A percentile compares a stretch with the other conserved stretches of the same genome.
Evolutionary conservation across 257 asterid genomes (phyloP).

Genomic region (Solanum medicagineum): DNA sequence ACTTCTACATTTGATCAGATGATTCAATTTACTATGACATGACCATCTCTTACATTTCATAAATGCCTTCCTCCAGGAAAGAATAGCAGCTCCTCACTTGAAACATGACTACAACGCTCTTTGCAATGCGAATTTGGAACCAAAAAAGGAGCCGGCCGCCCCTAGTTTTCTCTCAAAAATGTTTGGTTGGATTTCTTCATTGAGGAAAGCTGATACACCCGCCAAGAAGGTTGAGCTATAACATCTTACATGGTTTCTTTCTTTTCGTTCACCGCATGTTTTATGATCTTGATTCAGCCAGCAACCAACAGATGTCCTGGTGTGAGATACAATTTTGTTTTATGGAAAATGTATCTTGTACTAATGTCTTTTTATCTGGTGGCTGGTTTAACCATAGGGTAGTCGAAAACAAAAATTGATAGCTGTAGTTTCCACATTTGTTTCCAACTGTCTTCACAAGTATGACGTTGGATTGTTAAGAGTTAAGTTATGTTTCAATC

Average conservation of each 20-base stretch:
- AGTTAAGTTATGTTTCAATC: too few relatives aligned
- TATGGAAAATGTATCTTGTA: not conserved
- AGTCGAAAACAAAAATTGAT: not conserved
- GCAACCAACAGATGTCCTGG: not conserved
- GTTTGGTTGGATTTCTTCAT: constrained; percentile 41
- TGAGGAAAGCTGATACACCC: constrained; percentile 3
- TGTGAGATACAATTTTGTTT: not conserved
- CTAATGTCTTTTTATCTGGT: not conserved
- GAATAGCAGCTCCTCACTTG: constrained; percentile 73
- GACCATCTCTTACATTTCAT: not conserved
- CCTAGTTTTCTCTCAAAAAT: constrained; percentile 24
- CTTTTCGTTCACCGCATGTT: not conserved
- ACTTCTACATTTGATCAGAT: not conserved
- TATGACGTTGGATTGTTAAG: not conserved
- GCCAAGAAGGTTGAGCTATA: constrained; percentile 41
- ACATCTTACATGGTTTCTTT: not conserved
- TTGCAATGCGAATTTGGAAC: constrained; percentile 24
- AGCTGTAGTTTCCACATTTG: not conserved
- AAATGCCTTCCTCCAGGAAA: constrained; percentile 37
- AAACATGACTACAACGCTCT: constrained; percentile 57
- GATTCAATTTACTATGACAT: not conserved
- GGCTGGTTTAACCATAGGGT: not conserved
- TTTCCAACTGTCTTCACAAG: not conserved
- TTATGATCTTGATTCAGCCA: not conserved
- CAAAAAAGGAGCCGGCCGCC: not conserved